Base-by-base conservation (phyloP, 202 grass and related monocot genomes). In the Setaria italica region DNA sequence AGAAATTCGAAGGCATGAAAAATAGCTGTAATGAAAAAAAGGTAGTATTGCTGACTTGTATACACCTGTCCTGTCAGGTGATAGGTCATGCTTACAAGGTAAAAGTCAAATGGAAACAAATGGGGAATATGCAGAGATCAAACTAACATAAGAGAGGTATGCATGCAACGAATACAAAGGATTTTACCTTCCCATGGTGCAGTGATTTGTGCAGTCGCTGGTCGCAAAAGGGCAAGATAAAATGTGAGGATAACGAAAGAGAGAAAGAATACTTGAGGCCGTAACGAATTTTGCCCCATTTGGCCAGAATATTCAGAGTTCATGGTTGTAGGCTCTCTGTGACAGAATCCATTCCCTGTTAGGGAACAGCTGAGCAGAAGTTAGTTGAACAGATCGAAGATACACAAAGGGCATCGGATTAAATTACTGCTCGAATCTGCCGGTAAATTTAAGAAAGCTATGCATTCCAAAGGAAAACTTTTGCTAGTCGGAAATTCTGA, bases 111-210 rank as follows among this genome's bases (percentile, higher is more conserved):
- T 51, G 13, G 43, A 33, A 20, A 67, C 29, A 5, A 57, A 48
- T 64, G 10, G 58, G 46, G 4, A 78, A 57, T 77, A 59, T 21
- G 30, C 34, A 82, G 39, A 50, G 60, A 76, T 73, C 35, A 78
- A 25, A 25, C 25, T 25, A 25, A 25, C 25, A 25, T 25, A 25
- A 25, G 25, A 25, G 57, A 62, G 37, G 47, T 78, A 17, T 78
- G 32, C 39, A 68, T 5, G 47, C 29, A 62, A 80, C 35, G 47
- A 71, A 32, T 19, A 43, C 66, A 48, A 82, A 67, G 65, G 72
- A 79, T 62, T 53, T 87, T 87, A 90, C 88, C 84, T 90, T 90
- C 88, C 88, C 88, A 90, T 83, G 88, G 88, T 62, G 88, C 84
- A 2, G 74, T 90, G 21, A 87, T 19, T 45, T 84, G 84, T 60